Conservation (phyloP, 495 filamentous ascomycete species). For the Acidomyces sp. region DNA sequence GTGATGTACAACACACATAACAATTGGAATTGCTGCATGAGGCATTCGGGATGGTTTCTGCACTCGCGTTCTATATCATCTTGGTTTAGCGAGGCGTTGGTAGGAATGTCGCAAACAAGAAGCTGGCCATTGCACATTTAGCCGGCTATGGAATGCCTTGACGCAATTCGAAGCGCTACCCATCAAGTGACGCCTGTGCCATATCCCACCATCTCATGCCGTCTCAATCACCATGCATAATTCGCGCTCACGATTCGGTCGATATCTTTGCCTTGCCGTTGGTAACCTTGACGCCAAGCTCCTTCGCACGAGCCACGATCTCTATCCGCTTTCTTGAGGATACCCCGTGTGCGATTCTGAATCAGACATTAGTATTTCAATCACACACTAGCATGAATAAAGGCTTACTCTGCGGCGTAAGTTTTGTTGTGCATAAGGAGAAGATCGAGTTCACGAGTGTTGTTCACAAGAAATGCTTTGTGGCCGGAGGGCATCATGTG, state of each 20-base stretch:
- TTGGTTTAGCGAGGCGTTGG: conserved; percentile 18
- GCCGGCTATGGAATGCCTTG: conserved; percentile 7
- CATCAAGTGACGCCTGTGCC: conserved; percentile 3
- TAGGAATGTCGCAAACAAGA: conserved; percentile 4
- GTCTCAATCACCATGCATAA: neutral
- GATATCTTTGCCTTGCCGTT: conserved; percentile 97
- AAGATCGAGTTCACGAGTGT: conserved; percentile 85
- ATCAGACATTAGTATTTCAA: neutral
- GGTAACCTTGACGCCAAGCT: conserved; percentile 96
- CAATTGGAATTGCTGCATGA: neutral
- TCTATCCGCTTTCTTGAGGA: conserved; percentile 97
- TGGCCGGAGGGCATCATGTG: conserved; percentile 98
- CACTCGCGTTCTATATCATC: conserved; percentile 1
- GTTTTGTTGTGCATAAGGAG: conserved; percentile 99
- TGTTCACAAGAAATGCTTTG: conserved; percentile 99
- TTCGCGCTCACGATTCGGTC: conserved; percentile 52
- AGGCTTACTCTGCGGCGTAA: conserved; percentile 88
- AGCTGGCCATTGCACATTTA: neutral
- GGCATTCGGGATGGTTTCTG: neutral
- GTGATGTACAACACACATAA: neutral
- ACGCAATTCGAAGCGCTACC: neutral
- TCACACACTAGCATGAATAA: neutral
- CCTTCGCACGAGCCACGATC: conserved; percentile 90
- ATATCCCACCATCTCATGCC: conserved; percentile 1
- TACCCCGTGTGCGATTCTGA: conserved; percentile 88